phyloP scores from a whole-genome alignment of 306 rosid species.

The Acmispon strigosus region DNA sequence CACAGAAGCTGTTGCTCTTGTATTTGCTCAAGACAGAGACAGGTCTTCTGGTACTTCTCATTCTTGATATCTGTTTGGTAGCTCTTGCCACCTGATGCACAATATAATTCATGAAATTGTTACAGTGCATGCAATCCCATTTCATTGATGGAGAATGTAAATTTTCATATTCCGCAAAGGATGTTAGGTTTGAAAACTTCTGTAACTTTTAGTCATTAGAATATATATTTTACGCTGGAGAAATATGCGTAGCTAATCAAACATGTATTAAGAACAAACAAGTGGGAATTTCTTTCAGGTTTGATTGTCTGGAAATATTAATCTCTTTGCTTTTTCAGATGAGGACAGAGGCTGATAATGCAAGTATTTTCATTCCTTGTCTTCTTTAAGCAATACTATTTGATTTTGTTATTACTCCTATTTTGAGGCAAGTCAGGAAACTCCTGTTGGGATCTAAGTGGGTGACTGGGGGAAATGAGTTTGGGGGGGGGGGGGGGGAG shows the following conservation, averaged over 20 bases:
- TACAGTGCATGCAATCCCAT: not conserved
- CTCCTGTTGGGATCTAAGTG: not conserved
- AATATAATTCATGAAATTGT: not conserved
- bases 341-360: not conserved
- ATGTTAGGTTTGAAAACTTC: not conserved
- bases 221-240: not conserved
- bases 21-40: conserved; percentile 57
- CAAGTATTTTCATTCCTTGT: not conserved
- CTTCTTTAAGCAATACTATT: not conserved
- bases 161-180: not conserved
- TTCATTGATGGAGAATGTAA: not conserved
- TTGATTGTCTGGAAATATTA: not conserved
- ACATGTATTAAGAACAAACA: not conserved
- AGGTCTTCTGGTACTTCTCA: conserved; percentile 42
- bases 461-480: not conserved
- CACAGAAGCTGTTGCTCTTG: conserved; percentile 64
- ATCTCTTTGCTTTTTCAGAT: not conserved
- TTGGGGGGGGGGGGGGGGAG: no score
- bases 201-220: not conserved
- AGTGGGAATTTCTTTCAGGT: not conserved
- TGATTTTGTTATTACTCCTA: not conserved
- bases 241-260: conserved; percentile 8
- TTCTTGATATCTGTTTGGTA: conserved; percentile 8
- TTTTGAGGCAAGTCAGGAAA: not conserved
- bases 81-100: not conserved